phyloP scores from a whole-genome alignment of 352 stramenopile genomes.

The Peronospora farinosa region DNA sequence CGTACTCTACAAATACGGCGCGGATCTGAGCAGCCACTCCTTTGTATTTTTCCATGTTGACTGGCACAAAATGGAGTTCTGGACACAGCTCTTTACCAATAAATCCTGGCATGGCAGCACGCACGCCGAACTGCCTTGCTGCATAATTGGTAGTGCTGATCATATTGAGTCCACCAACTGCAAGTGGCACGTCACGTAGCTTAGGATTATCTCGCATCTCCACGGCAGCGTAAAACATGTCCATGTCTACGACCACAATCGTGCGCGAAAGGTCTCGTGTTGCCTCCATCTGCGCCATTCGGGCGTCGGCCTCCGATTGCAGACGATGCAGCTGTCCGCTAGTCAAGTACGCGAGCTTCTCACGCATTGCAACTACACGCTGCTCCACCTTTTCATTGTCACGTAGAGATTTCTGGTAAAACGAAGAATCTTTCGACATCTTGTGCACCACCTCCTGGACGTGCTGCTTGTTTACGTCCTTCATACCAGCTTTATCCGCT shows the following conservation, averaged over 20 bases:
- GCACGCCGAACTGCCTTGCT: conserved; percentile 90
- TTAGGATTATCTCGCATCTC: conserved; percentile 90
- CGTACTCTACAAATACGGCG: conserved; percentile 88
- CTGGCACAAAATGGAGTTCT: conserved; percentile 88
- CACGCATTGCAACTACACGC: conserved; percentile 69
- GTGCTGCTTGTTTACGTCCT: conserved; percentile 78
- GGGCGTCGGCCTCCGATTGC: conserved; percentile 36
- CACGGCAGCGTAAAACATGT: conserved; percentile 96
- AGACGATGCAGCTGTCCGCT: conserved; percentile 24
- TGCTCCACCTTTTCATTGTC: conserved; percentile 86
- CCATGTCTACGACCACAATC: conserved; percentile 93
- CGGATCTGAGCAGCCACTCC: conserved; percentile 67
- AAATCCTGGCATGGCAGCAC: conserved; percentile 94
- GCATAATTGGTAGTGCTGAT: conserved; percentile 95
- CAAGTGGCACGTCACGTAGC: conserved; percentile 85
- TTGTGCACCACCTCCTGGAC: conserved; percentile 92
- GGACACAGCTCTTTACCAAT: conserved; percentile 93
- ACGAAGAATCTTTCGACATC: conserved; percentile 90
- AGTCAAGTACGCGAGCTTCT: conserved; percentile 56
- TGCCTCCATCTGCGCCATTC: conserved; percentile 49
- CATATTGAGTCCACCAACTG: conserved; percentile 90
- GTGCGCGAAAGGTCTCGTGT: conserved; percentile 55
- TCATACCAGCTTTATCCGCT: conserved; percentile 84
- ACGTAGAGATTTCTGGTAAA: conserved; percentile 88
- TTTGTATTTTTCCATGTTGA: conserved; percentile 90